Percentiles rank a stretch among this genome's conserved stretches.
phyloP scores from a whole-genome alignment of 2,329 filamentous ascomycete genomes.

The Alternaria triticimaculans region DNA sequence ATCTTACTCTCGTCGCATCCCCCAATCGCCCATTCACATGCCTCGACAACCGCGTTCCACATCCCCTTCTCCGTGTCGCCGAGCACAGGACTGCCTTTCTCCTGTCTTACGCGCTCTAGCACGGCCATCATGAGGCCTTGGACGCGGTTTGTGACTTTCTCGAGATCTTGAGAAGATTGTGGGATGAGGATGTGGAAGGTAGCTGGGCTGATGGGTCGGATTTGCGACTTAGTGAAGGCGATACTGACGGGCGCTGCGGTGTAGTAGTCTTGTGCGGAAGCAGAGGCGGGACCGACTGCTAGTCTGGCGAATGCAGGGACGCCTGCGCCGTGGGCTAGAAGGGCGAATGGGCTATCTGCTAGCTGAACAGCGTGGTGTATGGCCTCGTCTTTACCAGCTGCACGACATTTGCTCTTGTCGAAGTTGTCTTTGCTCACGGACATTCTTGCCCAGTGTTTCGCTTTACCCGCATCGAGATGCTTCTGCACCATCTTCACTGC shows the following conservation, averaged over 20 bases:
- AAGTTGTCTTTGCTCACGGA: conserved; percentile 32
- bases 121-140: conserved; percentile 44
- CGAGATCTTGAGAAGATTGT: conserved; percentile 7
- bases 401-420: conserved; percentile 25
- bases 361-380: conserved; percentile 37
- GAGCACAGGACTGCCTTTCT: conserved; percentile 29
- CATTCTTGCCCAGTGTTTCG: conserved; percentile 29
- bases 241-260: conserved; percentile 32
- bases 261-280: conserved; percentile 15
- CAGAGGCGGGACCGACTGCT: conserved; percentile 30
- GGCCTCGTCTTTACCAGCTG: conserved; percentile 22
- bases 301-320: conserved; percentile 36
- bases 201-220: conserved; percentile 23
- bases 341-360: conserved; percentile 36
- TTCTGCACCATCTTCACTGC: conserved; percentile 31
- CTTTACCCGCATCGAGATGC: conserved; percentile 28
- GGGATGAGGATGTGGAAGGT: conserved; percentile 34
- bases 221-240: conserved; percentile 14
- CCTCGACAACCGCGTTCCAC: conserved; percentile 34
- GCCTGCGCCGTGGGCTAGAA: conserved; percentile 8
- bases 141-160: conserved; percentile 30
- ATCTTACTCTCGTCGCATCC: conserved; percentile 31
- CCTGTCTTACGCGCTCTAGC: conserved; percentile 31
- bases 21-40: conserved; percentile 34
- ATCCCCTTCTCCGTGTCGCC: conserved; percentile 20